Conservation (phyloP, 345 rosid genomes). For the Trapa bicornis region DNA sequence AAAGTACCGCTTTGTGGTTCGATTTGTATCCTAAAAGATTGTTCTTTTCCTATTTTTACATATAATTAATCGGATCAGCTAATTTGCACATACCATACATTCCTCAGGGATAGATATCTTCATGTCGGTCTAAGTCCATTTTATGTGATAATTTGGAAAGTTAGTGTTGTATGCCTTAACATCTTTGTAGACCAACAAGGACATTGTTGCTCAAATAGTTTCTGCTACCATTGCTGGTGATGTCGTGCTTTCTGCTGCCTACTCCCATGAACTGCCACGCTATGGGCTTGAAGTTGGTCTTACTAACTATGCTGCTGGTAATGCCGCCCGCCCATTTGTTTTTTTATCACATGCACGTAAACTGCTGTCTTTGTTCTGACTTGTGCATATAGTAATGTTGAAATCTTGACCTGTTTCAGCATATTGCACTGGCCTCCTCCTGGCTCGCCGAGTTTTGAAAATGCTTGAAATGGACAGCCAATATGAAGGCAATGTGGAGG, state of each 20-base stretch:
- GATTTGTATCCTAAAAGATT: slow-evolving; percentile 45
- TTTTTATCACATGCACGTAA: neutral
- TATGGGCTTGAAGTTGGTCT: slow-evolving; percentile 64
- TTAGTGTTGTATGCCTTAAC: slow-evolving; percentile 12
- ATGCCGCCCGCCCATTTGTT: neutral
- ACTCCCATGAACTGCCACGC: slow-evolving; percentile 47
- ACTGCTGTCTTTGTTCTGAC: neutral
- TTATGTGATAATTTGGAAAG: neutral
- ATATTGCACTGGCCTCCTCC: slow-evolving; percentile 70
- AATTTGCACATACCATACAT: neutral
- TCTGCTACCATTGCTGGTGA: slow-evolving; percentile 52
- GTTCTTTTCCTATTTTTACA: neutral
- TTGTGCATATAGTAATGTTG: neutral
- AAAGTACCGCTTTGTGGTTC: slow-evolving; percentile 62
- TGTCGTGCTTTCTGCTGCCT: slow-evolving; percentile 45
- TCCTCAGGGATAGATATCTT: neutral
- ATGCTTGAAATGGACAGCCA: slow-evolving; percentile 56
- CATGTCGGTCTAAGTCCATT: neutral
- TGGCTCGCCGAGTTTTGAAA: slow-evolving; percentile 68
- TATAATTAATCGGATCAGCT: neutral
- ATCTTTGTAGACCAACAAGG: slow-evolving; percentile 45
- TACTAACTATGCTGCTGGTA: slow-evolving; percentile 67
- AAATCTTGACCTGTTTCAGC: slow-evolving; percentile 19
- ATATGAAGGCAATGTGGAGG: slow-evolving; percentile 69
- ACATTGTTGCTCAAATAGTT: slow-evolving; percentile 42